These are phyloP conservation scores for Poa pratensis DNA, from an alignment of 176 grass and related monocot genomes.

Conservation along the genomic window DNA sequence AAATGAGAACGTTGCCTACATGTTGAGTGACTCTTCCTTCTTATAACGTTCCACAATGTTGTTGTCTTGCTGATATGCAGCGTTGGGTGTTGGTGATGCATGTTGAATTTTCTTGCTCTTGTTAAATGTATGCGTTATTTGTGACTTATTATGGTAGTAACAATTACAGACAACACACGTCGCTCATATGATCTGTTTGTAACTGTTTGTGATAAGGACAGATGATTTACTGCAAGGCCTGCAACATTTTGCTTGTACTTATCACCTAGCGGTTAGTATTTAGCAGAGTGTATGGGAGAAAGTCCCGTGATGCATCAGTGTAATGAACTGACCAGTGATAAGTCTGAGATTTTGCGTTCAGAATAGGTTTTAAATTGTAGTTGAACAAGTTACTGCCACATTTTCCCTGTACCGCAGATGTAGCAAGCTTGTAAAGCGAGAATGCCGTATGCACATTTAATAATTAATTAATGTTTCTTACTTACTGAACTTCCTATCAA, in stretches of 20 bases:
- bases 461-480: too few species aligned
- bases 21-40: background rate
- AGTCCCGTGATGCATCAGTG: background rate
- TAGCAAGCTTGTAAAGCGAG: too few species aligned
- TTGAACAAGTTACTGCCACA: too few species aligned
- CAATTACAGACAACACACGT: background rate
- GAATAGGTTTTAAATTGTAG: too few species aligned
- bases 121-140: background rate
- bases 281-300: background rate
- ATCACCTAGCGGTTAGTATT: background rate
- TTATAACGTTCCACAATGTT: background rate
- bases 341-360: too few species aligned
- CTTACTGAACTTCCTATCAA: too few species aligned
- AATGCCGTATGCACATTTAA: too few species aligned
- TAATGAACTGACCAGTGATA: background rate
- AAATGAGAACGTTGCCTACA: background rate
- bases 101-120: background rate
- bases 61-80: background rate
- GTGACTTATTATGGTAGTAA: background rate
- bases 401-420: too few species aligned
- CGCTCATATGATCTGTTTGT: background rate
- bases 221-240: background rate
- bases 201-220: background rate
- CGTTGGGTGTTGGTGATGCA: background rate
- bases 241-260: background rate